A percentile compares a stretch with the other conserved stretches of the same genome.
Evolutionary conservation across 2,329 filamentous ascomycete genomes (phyloP).

Genomic region (Trichoderma sp.): DNA sequence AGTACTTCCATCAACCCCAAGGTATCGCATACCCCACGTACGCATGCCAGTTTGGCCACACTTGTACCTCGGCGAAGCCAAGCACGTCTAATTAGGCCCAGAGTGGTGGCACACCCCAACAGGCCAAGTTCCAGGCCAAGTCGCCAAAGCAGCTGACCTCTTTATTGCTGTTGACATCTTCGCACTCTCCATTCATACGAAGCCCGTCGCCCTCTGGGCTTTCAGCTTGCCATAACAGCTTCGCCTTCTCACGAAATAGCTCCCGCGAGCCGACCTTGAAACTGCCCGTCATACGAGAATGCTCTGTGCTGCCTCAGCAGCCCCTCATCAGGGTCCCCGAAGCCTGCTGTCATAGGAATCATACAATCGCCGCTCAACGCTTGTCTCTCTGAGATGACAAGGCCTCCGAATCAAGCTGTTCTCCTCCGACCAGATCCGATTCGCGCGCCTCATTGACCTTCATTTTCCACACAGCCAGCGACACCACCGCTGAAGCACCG

Average conservation of each 20-base stretch:
- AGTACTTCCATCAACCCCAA: neutral
- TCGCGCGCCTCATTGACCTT: slow-evolving; percentile 2
- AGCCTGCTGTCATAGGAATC: slow-evolving; percentile 18
- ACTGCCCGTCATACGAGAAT: slow-evolving; percentile 19
- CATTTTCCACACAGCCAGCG: neutral
- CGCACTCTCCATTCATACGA: neutral
- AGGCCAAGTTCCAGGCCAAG: slow-evolving; percentile 10
- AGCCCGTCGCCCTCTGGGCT: neutral
- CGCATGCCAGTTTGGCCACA: neutral
- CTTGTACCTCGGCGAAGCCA: slow-evolving; percentile 3
- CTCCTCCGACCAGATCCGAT: neutral
- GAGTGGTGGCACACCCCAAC: slow-evolving; percentile 7
- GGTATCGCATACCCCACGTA: slow-evolving; percentile 19
- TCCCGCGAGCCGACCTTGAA: neutral
- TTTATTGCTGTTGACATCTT: slow-evolving; percentile 12
- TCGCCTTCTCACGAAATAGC: neutral
- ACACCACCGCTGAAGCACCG: slow-evolving; percentile 2
- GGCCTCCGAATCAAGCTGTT: neutral
- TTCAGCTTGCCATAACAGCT: neutral
- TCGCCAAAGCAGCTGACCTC: slow-evolving; percentile 23
- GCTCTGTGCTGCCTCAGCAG: slow-evolving; percentile 21
- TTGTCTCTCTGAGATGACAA: slow-evolving; percentile 20
- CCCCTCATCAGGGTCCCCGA: slow-evolving; percentile 23
- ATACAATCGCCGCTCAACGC: slow-evolving; percentile 15
- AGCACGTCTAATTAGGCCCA: neutral